A percentile compares a stretch with the other conserved stretches of the same genome.
Conservation (phyloP, 192 early-diverging fungal genomes). For the Podila epigama region DNA sequence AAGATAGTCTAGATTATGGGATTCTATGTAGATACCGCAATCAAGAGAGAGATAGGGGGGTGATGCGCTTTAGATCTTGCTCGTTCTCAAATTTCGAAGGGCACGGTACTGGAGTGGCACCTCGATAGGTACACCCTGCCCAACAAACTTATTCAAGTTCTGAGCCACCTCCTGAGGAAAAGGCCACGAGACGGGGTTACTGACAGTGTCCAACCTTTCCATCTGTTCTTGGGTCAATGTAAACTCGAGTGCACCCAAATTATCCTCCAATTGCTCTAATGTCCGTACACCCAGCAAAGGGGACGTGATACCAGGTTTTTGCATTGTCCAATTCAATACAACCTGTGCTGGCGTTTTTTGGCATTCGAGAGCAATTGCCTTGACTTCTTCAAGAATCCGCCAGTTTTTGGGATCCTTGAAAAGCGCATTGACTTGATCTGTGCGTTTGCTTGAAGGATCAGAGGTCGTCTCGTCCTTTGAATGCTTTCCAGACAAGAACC, state of each 20-base stretch:
- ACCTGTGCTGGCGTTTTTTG: conserved; percentile 53
- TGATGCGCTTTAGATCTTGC: conserved; percentile 4
- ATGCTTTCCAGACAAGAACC: conserved; percentile 57
- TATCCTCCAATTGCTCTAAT: conserved; percentile 35
- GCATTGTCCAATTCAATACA: conserved; percentile 52
- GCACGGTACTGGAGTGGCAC: conserved; percentile 21
- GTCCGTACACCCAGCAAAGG: conserved; percentile 44
- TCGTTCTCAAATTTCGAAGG: conserved; percentile 11
- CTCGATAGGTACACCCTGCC: conserved; percentile 15
- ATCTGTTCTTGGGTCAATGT: conserved; percentile 37
- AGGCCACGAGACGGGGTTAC: conserved; percentile 33
- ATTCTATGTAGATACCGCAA: too few relatives aligned
- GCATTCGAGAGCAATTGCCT: conserved; percentile 48
- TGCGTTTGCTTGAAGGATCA: conserved; percentile 6
- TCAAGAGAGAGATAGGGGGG: too few relatives aligned
- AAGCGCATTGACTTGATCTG: conserved; percentile 2
- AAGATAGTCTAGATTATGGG: too few relatives aligned
- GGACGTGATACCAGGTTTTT: conserved; percentile 52
- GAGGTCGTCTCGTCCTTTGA: neutral
- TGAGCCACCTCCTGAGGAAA: conserved; percentile 36
- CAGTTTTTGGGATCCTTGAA: conserved; percentile 39
- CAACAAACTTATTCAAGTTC: conserved; percentile 21
- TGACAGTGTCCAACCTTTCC: conserved; percentile 37
- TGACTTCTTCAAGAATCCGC: conserved; percentile 52
- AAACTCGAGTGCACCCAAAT: conserved; percentile 46